These are phyloP conservation scores for Sarocladiaceae sp. DNA, from an alignment of 2,329 filamentous ascomycete species.

Conservation along the genomic window DNA sequence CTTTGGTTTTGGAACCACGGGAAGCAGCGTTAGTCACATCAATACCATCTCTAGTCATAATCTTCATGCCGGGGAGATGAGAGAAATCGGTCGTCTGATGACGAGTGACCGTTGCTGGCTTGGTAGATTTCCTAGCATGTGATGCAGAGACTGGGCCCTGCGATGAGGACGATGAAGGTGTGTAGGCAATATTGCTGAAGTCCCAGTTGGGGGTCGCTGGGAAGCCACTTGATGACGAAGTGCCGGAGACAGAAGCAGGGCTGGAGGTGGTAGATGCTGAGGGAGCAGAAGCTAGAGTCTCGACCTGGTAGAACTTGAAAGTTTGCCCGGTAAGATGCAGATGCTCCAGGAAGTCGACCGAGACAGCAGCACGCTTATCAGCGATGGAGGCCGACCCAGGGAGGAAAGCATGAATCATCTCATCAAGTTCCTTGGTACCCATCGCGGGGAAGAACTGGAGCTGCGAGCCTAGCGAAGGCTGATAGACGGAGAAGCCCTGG, in stretches of 20 bases:
- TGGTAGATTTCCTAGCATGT: background rate
- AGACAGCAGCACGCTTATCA: slow-evolving; percentile 52
- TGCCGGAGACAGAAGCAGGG: slow-evolving; percentile 31
- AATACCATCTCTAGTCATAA: slow-evolving; percentile 56
- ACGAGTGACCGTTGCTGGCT: slow-evolving; percentile 16
- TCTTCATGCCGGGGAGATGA: slow-evolving; percentile 57
- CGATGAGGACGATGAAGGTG: slow-evolving; percentile 24
- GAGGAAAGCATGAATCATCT: slow-evolving; percentile 52
- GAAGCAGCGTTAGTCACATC: slow-evolving; percentile 59
- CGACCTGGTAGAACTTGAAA: slow-evolving; percentile 55
- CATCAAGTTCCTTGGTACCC: slow-evolving; percentile 53
- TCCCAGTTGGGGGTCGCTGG: slow-evolving; percentile 42
- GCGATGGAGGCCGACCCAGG: slow-evolving; percentile 45
- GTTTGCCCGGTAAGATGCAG: slow-evolving; percentile 46
- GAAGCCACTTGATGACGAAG: slow-evolving; percentile 42
- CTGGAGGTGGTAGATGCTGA: slow-evolving; percentile 2
- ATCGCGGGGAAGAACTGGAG: slow-evolving; percentile 63
- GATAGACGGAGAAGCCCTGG: slow-evolving; percentile 54
- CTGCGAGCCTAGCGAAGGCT: slow-evolving; percentile 48
- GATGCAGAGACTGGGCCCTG: slow-evolving; percentile 19
- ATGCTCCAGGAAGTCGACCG: slow-evolving; percentile 54
- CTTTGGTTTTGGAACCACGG: slow-evolving; percentile 59
- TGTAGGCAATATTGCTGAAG: slow-evolving; percentile 33
- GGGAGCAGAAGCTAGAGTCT: slow-evolving; percentile 23
- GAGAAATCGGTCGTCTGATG: slow-evolving; percentile 38